Base-by-base conservation (phyloP, 1,284 basidiomycete species). In the Ganoderma sp. region DNA sequence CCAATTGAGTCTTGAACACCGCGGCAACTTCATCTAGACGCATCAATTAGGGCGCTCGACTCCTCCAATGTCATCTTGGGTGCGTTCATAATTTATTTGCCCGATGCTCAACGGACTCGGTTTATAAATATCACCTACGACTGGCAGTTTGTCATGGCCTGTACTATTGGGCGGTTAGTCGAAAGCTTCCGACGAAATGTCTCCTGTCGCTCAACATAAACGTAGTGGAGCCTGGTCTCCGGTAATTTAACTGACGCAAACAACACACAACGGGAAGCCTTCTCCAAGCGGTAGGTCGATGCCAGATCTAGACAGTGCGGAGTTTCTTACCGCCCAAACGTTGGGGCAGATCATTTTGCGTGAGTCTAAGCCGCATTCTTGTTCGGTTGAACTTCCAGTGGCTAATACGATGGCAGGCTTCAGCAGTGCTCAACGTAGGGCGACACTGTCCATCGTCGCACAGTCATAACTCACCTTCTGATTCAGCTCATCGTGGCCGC, bases 91-190 rank as follows among this genome's bases (percentile, higher is more conserved):
- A 19, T 22, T 15, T 34, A n/a, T 39, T 52, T 14, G 19, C 5
- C 22, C 19, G 15, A 17, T 28, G 5, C 14, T 14, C 45, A 41
- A 2, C 41, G 42, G 19, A 41, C 39, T 17, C 7, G 19, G 17
- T 34, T 28, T 60, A n/a, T 37, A 43, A 32, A 42, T 12, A 32
- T 39, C 7, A 7, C 4, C 12, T 25, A 52, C 25, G 12, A 5
- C 48, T 45, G 25, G 4, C 28, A 73, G 71, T 73, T 17, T 73
- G 71, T 34, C 69, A 73, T 45, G 71, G 71, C 5, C 34, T 73
- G 12, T 73, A 73, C 19, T 73, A 69, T 28, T 73, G 71, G 71
- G 69, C 68, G 57, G 71, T 73, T 6, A 69, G 69, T 67, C 42
- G 19, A 25, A 42, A 4, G 8, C 14, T 34, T 6, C 1, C n/a